A percentile compares a stretch with the other conserved stretches of the same genome.
Evolutionary conservation across 345 rosid species (phyloP).

Genomic region (Bruguiera sexangula): DNA sequence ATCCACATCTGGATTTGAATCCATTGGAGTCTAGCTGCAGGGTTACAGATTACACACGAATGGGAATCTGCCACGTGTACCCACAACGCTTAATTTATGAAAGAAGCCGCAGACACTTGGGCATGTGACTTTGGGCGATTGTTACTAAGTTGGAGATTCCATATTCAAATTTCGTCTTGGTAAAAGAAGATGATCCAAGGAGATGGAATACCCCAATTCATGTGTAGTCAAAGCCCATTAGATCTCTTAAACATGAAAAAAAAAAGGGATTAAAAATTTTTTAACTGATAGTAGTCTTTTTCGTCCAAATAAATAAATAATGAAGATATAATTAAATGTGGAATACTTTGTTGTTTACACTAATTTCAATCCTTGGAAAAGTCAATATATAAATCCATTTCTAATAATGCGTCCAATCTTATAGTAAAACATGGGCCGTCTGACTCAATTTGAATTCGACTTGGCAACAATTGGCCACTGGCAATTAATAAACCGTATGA

Average conservation of each 20-base stretch:
- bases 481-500: neutral
- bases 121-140: constrained; percentile 17
- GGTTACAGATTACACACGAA: neutral
- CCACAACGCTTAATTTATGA: neutral
- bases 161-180: too few species aligned
- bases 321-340: neutral
- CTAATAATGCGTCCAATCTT: neutral
- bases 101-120: neutral
- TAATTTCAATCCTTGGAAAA: neutral
- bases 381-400: neutral
- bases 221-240: too few species aligned
- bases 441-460: neutral
- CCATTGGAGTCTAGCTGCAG: constrained; percentile 5
- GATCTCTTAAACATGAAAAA: too few species aligned
- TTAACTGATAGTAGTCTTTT: too few species aligned
- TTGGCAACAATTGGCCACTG: neutral
- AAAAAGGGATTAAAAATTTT: too few species aligned
- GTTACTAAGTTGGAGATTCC: too few species aligned
- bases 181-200: too few species aligned
- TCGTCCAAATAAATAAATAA: neutral
- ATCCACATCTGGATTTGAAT: constrained; percentile 1
- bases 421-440: neutral
- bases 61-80: neutral
- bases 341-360: neutral
- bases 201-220: too few species aligned